phyloP scores from a whole-genome alignment of 2,329 filamentous ascomycete genomes.

The Pseudophaeomoniella oleicola region DNA sequence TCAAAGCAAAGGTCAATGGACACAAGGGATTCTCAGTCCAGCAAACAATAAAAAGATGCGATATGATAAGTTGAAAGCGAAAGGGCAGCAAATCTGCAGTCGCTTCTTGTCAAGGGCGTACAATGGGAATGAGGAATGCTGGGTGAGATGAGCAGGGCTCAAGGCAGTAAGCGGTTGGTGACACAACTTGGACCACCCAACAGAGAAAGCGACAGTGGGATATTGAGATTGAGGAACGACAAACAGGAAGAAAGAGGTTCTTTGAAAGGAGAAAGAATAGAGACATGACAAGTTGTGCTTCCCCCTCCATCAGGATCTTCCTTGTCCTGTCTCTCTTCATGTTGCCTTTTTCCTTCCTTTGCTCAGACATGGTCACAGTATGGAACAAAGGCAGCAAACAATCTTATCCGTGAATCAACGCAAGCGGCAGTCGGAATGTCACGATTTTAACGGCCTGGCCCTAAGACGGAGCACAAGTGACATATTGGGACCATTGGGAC shows the following conservation, averaged over 20 bases:
- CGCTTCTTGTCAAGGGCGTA: background rate
- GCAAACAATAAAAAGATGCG: background rate
- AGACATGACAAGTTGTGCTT: background rate
- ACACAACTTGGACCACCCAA: too few species aligned
- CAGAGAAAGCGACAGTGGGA: too few species aligned
- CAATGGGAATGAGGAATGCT: background rate
- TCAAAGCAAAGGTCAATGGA: background rate
- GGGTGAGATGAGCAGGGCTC: background rate
- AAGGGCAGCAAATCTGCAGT: background rate
- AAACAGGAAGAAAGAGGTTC: background rate
- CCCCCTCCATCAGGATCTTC: background rate
- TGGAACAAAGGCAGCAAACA: background rate
- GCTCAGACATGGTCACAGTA: background rate
- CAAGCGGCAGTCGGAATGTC: background rate
- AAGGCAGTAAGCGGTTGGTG: too few species aligned
- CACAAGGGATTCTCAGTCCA: background rate
- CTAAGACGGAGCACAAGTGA: too few species aligned
- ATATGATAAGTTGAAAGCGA: background rate
- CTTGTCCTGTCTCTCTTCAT: too few species aligned
- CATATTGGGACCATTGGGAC: too few species aligned
- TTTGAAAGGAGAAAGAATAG: background rate
- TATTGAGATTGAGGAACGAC: background rate
- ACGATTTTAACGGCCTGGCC: background rate
- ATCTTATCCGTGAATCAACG: background rate
- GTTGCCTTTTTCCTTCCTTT: background rate